Evolutionary conservation across 2,329 filamentous ascomycete genomes (phyloP).

Genomic region (Orbilia brochopaga): DNA sequence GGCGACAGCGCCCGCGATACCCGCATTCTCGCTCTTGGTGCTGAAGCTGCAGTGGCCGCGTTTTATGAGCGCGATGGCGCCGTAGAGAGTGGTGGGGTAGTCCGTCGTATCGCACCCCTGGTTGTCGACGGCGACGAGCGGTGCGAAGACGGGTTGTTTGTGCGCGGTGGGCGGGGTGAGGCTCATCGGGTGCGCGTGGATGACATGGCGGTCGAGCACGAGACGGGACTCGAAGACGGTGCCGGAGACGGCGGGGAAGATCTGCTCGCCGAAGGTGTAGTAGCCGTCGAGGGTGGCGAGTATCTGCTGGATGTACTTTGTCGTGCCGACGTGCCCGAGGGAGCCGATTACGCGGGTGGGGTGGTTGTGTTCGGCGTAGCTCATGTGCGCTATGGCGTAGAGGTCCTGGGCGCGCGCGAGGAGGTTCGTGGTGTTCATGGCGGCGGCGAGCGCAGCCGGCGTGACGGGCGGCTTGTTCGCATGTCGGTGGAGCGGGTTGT

Average conservation of each 20-base stretch:
- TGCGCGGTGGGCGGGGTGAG: constrained; percentile 71
- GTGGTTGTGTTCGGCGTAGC: constrained; percentile 68
- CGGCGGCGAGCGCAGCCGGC: constrained; percentile 16
- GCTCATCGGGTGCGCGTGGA: constrained; percentile 66
- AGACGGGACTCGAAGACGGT: constrained; percentile 67
- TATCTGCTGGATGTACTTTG: constrained; percentile 68
- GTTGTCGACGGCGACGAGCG: constrained; percentile 67
- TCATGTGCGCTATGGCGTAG: constrained; percentile 68
- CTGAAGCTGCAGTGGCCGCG: constrained; percentile 76
- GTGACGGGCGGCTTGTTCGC: constrained; percentile 33
- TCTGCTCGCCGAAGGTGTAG: constrained; percentile 69
- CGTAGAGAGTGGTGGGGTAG: constrained; percentile 66
- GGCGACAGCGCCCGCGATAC: constrained; percentile 71
- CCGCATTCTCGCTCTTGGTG: constrained; percentile 71
- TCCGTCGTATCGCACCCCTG: constrained; percentile 70
- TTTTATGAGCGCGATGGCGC: constrained; percentile 72
- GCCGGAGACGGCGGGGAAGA: constrained; percentile 69
- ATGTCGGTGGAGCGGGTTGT: constrained; percentile 12
- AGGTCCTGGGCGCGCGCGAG: constrained; percentile 67
- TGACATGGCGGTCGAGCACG: constrained; percentile 64
- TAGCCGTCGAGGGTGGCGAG: constrained; percentile 62
- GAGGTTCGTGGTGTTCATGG: constrained; percentile 65
- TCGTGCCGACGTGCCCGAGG: constrained; percentile 68
- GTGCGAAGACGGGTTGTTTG: constrained; percentile 66
- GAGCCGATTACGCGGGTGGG: constrained; percentile 75